These are phyloP conservation scores for Rosellinia necatrix DNA, from an alignment of 2,329 filamentous ascomycete genomes.

Conservation along the genomic window DNA sequence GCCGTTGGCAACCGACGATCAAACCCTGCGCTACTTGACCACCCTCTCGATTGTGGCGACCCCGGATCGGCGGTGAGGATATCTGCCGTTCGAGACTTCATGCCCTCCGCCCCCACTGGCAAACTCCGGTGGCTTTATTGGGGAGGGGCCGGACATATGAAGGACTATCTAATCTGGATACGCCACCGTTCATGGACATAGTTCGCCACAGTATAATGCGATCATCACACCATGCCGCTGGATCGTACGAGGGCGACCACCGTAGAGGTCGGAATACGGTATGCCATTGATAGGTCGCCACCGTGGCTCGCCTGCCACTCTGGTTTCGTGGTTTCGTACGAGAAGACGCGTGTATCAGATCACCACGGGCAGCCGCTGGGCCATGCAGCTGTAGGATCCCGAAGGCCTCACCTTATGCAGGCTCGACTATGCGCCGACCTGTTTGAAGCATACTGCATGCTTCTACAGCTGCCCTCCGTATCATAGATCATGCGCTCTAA, in stretches of 20 bases:
- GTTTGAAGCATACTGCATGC: neutral
- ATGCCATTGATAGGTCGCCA: constrained; percentile 11
- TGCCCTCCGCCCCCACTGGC: neutral
- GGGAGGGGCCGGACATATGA: neutral
- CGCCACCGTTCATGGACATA: neutral
- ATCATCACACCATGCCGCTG: neutral
- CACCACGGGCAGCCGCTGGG: neutral
- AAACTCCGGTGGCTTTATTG: neutral
- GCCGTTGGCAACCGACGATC: constrained; percentile 21
- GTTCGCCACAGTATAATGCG: constrained; percentile 1
- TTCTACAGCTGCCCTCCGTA: neutral
- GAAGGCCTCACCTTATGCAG: neutral
- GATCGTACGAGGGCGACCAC: constrained; percentile 10
- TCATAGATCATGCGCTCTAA: neutral
- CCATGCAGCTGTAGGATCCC: neutral
- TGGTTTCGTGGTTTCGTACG: neutral
- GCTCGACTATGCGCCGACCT: neutral
- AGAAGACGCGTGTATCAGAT: constrained; percentile 4
- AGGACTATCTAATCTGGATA: neutral
- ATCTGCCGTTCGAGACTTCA: constrained; percentile 13
- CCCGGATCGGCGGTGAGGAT: constrained; percentile 20
- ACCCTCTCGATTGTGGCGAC: constrained; percentile 16
- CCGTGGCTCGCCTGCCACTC: constrained; percentile 3
- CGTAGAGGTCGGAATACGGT: constrained; percentile 4
- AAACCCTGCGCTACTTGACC: constrained; percentile 17